Base-by-base conservation (phyloP, 2,329 filamentous ascomycete genomes). In the Talaromyces sp. region DNA sequence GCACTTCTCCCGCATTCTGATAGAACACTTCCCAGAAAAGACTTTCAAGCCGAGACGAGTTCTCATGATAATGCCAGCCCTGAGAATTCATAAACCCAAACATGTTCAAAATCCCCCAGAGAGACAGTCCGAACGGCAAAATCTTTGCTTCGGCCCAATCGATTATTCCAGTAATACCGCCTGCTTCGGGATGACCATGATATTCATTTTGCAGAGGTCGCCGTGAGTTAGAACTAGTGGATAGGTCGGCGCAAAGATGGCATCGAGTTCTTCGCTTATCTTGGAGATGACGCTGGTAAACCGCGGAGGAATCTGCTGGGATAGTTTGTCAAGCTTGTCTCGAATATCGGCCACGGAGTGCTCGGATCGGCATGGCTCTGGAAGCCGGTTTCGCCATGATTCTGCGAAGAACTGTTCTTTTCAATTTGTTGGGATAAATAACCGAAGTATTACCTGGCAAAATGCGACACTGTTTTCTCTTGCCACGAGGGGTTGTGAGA, bases 131-230 rank as follows among this genome's bases (percentile, higher is more conserved):
- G 13, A 51, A 51, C 11, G 19, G 44, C 8, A 51, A 17, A 51
- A 27, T 9, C 15, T 51, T 25, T 13, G 44, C 44, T 27, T 51
- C 44, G 0, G 44, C 44, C 44, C 25, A 51, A 15, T 51, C 44
- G 8, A 51, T 27, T 6, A 27, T 27, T 11, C 19, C 25, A 0
- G 44, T 51, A 51, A 51, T 51, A 51, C 44, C 44, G 25, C 44
- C 44, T 11, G 9, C 17, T 58, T 65, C 27, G 19, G 57, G 54
- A 53, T 65, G 36, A 64, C 57, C 11, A 65, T 55, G n/a, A 64
- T 52, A 60, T 64, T 65, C 54, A 63, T 64, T 55, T 57, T 53
- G 53, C 42, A 57, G 1, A 66, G 58, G 53, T 66, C 65, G 44
- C 42, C 59, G 19, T 64, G 63, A 9, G n/a, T 62, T 25, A 66